These are phyloP conservation scores for Paracorniculantispora psalliotae DNA, from an alignment of 2,329 filamentous ascomycete species.

Conservation along the genomic window DNA sequence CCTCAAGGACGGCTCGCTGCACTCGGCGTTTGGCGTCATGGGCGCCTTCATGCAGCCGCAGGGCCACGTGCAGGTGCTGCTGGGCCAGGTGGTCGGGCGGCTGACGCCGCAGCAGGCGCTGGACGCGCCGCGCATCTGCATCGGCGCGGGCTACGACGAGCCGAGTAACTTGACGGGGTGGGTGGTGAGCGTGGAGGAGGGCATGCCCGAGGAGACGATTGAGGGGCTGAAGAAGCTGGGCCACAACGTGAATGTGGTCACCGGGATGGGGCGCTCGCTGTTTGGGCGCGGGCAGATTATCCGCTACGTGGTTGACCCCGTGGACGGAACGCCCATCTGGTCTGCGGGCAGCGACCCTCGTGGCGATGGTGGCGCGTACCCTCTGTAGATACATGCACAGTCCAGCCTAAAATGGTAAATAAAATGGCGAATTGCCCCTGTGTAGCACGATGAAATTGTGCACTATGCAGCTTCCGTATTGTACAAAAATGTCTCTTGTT, in stretches of 20 bases:
- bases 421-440: neutral
- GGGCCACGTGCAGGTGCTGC: conserved; percentile 86
- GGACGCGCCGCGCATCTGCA: conserved; percentile 86
- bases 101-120: conserved; percentile 81
- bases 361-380: conserved; percentile 71
- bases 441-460: neutral
- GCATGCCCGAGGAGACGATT: conserved; percentile 64
- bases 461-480: neutral
- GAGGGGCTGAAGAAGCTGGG: conserved; percentile 64
- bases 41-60: conserved; percentile 98
- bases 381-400: conserved; percentile 20
- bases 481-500: conserved; percentile 8
- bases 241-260: conserved; percentile 66
- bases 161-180: conserved; percentile 52
- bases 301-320: conserved; percentile 63
- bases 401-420: neutral
- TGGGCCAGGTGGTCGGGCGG: conserved; percentile 82
- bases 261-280: conserved; percentile 58
- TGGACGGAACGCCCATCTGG: conserved; percentile 69
- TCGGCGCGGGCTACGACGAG: conserved; percentile 67
- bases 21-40: conserved; percentile 93
- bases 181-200: conserved; percentile 76
- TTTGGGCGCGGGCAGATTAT: conserved; percentile 91
- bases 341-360: conserved; percentile 85
- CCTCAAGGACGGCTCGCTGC: conserved; percentile 63